Percentiles rank a stretch among this genome's conserved stretches.
Evolutionary conservation across 768 basidiomycete species (phyloP).

Genomic region (Lentinus brumalis): DNA sequence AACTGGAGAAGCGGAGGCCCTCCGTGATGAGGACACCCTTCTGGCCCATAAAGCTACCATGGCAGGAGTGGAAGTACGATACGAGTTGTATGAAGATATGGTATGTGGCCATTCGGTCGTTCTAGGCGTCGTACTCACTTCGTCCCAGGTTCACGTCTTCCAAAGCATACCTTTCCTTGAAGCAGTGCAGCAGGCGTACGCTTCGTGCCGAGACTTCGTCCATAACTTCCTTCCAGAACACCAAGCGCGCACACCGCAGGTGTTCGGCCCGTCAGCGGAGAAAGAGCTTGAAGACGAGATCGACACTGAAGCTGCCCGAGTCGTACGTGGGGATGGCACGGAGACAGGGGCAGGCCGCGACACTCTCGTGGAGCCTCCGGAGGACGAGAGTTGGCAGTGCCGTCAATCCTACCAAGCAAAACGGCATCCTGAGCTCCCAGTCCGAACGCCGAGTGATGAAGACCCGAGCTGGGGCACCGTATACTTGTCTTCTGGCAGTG

Average conservation of each 20-base stretch:
- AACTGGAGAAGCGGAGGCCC: conserved; percentile 90
- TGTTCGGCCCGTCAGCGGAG: conserved; percentile 57
- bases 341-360: conserved; percentile 39
- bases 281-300: conserved; percentile 69
- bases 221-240: conserved; percentile 55
- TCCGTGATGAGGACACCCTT: conserved; percentile 91
- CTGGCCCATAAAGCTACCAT: conserved; percentile 91
- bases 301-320: conserved; percentile 60
- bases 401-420: conserved; percentile 26
- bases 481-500: conserved; percentile 29
- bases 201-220: conserved; percentile 72
- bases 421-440: conserved; percentile 5
- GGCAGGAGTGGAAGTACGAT: conserved; percentile 82
- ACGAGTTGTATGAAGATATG: conserved; percentile 90
- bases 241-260: conserved; percentile 51
- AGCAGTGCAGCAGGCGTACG: conserved; percentile 63
- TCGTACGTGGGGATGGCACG: conserved; percentile 77
- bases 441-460: conserved; percentile 21
- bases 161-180: conserved; percentile 84
- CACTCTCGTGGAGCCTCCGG: conserved; percentile 3
- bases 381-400: conserved; percentile 15
- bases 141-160: conserved; percentile 80
- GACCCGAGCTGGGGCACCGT: conserved; percentile 56
- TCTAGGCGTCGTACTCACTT: background rate
- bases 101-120: conserved; percentile 45